Evolutionary conservation across 495 filamentous ascomycete genomes (phyloP).

Genomic region (Hapsidospora chrysogenum): DNA sequence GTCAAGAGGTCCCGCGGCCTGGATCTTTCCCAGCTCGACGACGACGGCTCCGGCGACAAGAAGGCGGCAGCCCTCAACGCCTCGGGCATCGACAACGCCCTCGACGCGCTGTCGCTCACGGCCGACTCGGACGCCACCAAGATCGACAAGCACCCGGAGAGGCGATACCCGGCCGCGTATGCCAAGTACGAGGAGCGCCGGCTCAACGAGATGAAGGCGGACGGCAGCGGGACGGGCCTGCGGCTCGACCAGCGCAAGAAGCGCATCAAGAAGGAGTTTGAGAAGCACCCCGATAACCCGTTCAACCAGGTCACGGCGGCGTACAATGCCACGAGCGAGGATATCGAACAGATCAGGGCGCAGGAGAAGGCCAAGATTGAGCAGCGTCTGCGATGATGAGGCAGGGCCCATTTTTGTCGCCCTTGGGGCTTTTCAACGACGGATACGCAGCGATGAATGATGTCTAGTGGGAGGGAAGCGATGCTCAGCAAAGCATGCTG

Average conservation of each 20-base stretch:
- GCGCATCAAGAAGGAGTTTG: slow-evolving; percentile 69
- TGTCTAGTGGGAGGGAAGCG: neutral
- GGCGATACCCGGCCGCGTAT: slow-evolving; percentile 76
- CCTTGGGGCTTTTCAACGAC: slow-evolving; percentile 1
- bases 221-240: slow-evolving; percentile 52
- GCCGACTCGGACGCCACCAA: slow-evolving; percentile 32
- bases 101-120: slow-evolving; percentile 65
- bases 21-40: slow-evolving; percentile 53
- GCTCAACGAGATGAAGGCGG: slow-evolving; percentile 67
- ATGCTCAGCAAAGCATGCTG: too few relatives aligned
- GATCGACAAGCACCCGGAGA: slow-evolving; percentile 73
- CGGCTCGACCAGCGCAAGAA: slow-evolving; percentile 67
- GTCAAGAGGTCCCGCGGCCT: slow-evolving; percentile 55
- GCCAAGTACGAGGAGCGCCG: slow-evolving; percentile 73
- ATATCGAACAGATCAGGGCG: slow-evolving; percentile 47
- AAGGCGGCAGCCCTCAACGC: slow-evolving; percentile 45
- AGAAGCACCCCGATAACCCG: slow-evolving; percentile 83
- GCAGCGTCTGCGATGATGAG: slow-evolving; percentile 33
- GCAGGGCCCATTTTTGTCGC: slow-evolving; percentile 4
- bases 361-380: slow-evolving; percentile 63
- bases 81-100: slow-evolving; percentile 75
- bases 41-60: slow-evolving; percentile 24
- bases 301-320: slow-evolving; percentile 64
- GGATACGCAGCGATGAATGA: neutral
- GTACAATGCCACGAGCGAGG: slow-evolving; percentile 65